Evolutionary conservation across 805 yeast species (phyloP).

Genomic region (Saturnispora sanitii): DNA sequence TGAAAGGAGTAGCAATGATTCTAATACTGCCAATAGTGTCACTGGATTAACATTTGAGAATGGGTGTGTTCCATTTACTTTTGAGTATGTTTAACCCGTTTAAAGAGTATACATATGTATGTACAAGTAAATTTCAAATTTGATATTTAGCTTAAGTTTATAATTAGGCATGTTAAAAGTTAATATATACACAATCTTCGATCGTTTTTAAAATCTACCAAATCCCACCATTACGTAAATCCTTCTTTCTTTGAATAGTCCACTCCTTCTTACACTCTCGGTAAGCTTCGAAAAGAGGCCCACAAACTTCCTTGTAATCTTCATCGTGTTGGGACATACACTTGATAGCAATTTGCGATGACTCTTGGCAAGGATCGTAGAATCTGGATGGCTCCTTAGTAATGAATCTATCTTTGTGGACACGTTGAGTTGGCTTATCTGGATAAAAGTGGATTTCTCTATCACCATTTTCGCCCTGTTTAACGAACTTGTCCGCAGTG

Average conservation of each 20-base stretch:
- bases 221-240: slow-evolving; percentile 21
- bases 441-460: slow-evolving; percentile 64
- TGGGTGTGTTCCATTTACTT: neutral
- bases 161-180: neutral
- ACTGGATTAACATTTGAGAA: neutral
- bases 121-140: too few relatives aligned
- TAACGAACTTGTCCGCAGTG: slow-evolving; percentile 40
- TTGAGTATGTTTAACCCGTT: slow-evolving; percentile 4
- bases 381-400: slow-evolving; percentile 72
- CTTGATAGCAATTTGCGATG: slow-evolving; percentile 75
- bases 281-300: slow-evolving; percentile 84
- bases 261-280: slow-evolving; percentile 82
- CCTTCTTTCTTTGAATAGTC: slow-evolving; percentile 32
- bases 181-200: neutral
- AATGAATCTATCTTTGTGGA: slow-evolving; percentile 60
- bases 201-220: slow-evolving; percentile 17
- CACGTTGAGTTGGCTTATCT: slow-evolving; percentile 69
- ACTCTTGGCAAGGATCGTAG: slow-evolving; percentile 89
- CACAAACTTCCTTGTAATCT: slow-evolving; percentile 55
- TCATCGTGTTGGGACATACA: slow-evolving; percentile 74
- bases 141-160: too few relatives aligned
- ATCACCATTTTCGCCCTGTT: slow-evolving; percentile 33
- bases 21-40: neutral
- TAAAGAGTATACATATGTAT: too few relatives aligned
- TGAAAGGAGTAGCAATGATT: neutral